Conservation (phyloP, 352 stramenopile species). For the Pythium brachiatum region DNA sequence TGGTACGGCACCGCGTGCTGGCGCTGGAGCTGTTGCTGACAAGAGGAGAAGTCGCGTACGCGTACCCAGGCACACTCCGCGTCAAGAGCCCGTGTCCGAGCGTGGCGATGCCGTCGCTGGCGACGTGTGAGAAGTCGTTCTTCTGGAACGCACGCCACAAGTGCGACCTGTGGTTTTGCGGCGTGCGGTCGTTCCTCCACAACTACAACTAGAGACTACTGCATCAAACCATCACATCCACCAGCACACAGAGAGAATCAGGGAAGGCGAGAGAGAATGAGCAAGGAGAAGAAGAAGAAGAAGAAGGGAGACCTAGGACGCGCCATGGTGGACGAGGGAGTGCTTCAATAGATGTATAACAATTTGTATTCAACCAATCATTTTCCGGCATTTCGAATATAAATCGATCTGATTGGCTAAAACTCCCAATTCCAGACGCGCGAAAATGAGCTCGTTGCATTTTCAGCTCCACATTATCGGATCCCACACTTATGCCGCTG, state of each 20-base stretch:
- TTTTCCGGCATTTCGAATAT: neutral
- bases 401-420: neutral
- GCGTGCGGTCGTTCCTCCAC: constrained; percentile 38
- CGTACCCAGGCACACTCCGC: constrained; percentile 35
- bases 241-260: too few relatives aligned
- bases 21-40: constrained; percentile 61
- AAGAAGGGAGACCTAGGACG: too few relatives aligned
- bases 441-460: constrained; percentile 3
- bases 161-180: constrained; percentile 77
- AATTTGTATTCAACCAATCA: neutral
- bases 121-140: constrained; percentile 44
- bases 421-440: neutral
- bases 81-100: constrained; percentile 55
- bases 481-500: constrained; percentile 36
- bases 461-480: neutral
- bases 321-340: too few relatives aligned
- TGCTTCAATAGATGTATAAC: neutral
- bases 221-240: too few relatives aligned
- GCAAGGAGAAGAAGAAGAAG: neutral
- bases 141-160: constrained; percentile 61
- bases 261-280: neutral
- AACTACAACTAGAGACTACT: neutral
- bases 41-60: constrained; percentile 45
- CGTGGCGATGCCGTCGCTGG: constrained; percentile 40
- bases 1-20: constrained; percentile 54